Evolutionary conservation across 2,329 filamentous ascomycete species (phyloP).

Genomic region (Diaporthe nobilis): DNA sequence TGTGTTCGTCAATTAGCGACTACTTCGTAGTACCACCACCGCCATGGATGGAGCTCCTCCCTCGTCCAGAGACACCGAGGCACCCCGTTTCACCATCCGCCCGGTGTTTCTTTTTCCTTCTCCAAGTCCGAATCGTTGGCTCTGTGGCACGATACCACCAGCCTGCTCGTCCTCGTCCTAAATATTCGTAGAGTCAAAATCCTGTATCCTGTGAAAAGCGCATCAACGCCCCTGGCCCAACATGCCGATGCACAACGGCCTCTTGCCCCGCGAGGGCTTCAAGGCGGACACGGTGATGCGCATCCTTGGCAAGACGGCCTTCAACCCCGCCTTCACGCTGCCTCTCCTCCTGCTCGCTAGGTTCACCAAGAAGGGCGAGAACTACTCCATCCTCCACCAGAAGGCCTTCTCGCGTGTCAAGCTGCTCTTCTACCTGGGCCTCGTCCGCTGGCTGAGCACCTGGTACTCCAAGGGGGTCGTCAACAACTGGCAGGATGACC

Average conservation of each 20-base stretch:
- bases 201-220: background rate
- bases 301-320: conserved; percentile 70
- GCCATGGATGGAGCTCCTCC: conserved; percentile 23
- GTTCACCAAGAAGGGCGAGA: conserved; percentile 73
- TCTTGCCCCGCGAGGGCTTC: conserved; percentile 71
- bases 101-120: background rate
- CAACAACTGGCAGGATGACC: conserved; percentile 66
- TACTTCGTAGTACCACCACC: background rate
- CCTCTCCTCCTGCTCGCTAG: conserved; percentile 74
- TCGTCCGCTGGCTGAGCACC: conserved; percentile 62
- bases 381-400: conserved; percentile 67
- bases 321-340: conserved; percentile 76
- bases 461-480: conserved; percentile 65
- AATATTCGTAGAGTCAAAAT: background rate
- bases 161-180: background rate
- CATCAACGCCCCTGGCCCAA: conserved; percentile 10
- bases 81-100: background rate
- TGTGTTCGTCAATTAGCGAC: background rate
- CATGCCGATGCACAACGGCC: conserved; percentile 65
- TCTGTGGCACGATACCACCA: background rate
- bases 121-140: background rate
- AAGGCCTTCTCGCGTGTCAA: conserved; percentile 66
- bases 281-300: conserved; percentile 71
- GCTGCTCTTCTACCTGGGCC: conserved; percentile 65
- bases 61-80: conserved; percentile 9